These are phyloP conservation scores for Danielozyma ontarioensis DNA, from an alignment of 805 yeast genomes.

Conservation along the genomic window DNA sequence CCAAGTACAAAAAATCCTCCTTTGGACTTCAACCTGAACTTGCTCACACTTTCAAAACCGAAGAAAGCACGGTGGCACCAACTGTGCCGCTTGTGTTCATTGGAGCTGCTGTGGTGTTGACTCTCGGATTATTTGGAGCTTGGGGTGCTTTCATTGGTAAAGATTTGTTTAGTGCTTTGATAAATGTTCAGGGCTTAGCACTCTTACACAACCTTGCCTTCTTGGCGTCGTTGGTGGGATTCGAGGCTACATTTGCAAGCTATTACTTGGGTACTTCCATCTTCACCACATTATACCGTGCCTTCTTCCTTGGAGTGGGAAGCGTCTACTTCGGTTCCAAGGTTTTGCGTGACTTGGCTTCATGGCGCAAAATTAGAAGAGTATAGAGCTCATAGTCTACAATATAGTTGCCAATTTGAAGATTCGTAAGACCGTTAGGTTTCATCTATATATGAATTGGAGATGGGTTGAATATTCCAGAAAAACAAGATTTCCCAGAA, in stretches of 20 bases:
- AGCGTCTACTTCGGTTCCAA: constrained; percentile 61
- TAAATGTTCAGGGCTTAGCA: constrained; percentile 28
- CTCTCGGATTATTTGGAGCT: constrained; percentile 37
- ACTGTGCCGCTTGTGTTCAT: constrained; percentile 49
- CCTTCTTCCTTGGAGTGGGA: constrained; percentile 46
- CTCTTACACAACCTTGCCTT: constrained; percentile 40
- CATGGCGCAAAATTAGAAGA: constrained; percentile 25
- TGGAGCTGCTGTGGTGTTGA: constrained; percentile 35
- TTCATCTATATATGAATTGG: constrained; percentile 45
- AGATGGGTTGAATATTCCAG: constrained; percentile 55
- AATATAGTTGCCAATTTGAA: not conserved
- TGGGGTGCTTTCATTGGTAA: constrained; percentile 34
- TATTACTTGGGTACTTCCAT: constrained; percentile 59
- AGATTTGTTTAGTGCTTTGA: constrained; percentile 29
- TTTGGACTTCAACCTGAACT: constrained; percentile 57
- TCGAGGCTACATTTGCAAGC: constrained; percentile 50
- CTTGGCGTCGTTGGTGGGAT: constrained; percentile 41
- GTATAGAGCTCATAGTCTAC: constrained; percentile 1
- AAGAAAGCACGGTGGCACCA: constrained; percentile 49
- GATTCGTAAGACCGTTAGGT: constrained; percentile 1
- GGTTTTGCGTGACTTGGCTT: constrained; percentile 48
- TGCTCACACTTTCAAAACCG: constrained; percentile 51
- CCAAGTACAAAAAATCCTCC: constrained; percentile 22
- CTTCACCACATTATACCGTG: constrained; percentile 50
- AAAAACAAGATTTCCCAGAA: constrained; percentile 25